phyloP scores from a whole-genome alignment of 2,329 filamentous ascomycete species.

The Botrytis cinerea region DNA sequence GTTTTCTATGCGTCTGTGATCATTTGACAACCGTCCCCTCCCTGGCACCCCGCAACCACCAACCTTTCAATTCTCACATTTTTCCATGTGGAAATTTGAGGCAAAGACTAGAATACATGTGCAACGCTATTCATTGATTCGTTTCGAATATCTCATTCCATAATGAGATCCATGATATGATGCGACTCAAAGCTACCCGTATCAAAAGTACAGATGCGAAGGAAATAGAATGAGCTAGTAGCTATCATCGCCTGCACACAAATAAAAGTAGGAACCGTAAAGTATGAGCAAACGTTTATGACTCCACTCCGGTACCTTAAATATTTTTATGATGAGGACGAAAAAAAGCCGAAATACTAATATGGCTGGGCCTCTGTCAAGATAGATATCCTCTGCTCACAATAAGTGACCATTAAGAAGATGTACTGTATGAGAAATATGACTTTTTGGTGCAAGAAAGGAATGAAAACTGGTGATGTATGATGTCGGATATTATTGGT shows the following conservation, averaged over 20 bases:
- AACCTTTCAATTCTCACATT: slow-evolving; percentile 35
- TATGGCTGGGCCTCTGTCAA: slow-evolving; percentile 28
- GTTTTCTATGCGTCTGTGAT: slow-evolving; percentile 18
- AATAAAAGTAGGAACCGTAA: slow-evolving; percentile 27
- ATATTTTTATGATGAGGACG: slow-evolving; percentile 26
- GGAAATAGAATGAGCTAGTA: slow-evolving; percentile 36
- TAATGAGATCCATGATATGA: slow-evolving; percentile 33
- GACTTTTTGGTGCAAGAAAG: slow-evolving; percentile 38
- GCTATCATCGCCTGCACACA: slow-evolving; percentile 40
- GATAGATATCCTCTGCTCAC: slow-evolving; percentile 37
- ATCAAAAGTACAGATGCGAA: slow-evolving; percentile 42
- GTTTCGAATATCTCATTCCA: slow-evolving; percentile 6
- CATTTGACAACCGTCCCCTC: background rate
- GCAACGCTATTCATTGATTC: slow-evolving; percentile 38
- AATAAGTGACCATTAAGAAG: slow-evolving; percentile 40
- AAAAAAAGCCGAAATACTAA: slow-evolving; percentile 35
- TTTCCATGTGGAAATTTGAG: slow-evolving; percentile 28
- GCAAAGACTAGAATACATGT: slow-evolving; percentile 42
- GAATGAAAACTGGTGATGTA: slow-evolving; percentile 30
- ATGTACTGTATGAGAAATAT: slow-evolving; percentile 40
- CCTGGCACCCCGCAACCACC: slow-evolving; percentile 27
- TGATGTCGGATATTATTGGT: slow-evolving; percentile 7
- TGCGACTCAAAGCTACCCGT: slow-evolving; percentile 34
- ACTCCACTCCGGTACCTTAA: slow-evolving; percentile 38
- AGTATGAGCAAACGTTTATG: slow-evolving; percentile 41